Evolutionary conservation across 164 flowering plant genomes (phyloP).

Genomic region (Dillenia turbinata): DNA sequence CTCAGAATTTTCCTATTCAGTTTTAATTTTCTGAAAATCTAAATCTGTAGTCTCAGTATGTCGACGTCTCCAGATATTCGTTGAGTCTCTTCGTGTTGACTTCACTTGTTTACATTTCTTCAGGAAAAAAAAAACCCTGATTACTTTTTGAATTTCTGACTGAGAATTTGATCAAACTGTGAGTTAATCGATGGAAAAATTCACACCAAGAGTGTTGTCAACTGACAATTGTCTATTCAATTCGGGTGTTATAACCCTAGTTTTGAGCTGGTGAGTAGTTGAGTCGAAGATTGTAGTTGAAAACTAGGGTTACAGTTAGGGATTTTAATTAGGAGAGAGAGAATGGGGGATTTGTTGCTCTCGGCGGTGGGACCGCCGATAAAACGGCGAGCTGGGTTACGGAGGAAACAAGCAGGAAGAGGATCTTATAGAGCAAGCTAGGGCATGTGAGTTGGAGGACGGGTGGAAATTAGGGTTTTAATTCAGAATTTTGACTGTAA

Average conservation of each 20-base stretch:
- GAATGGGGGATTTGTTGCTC: constrained; percentile 49
- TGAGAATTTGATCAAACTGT: neutral
- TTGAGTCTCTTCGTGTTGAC: neutral
- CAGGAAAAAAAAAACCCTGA: no score
- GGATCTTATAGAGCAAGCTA: constrained; percentile 91
- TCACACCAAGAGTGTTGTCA: neutral
- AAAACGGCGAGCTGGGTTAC: constrained; percentile 73
- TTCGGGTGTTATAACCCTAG: constrained; percentile 6
- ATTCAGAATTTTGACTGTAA: neutral
- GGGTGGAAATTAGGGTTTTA: constrained; percentile 5
- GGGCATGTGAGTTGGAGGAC: constrained; percentile 11
- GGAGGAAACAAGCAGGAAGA: constrained; percentile 92
- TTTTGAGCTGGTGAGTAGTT: constrained; percentile 1
- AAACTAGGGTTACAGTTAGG: neutral
- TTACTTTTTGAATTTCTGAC: neutral
- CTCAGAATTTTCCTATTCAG: neutral
- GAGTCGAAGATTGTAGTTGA: constrained; percentile 7
- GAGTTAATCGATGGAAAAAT: constrained; percentile 12
- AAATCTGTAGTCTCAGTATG: neutral
- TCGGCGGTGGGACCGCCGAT: constrained; percentile 75
- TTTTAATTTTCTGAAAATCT: neutral
- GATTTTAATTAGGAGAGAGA: constrained; percentile 17
- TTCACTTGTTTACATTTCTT: no score
- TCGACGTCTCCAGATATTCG: constrained; percentile 52
- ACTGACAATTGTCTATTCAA: neutral